phyloP scores from a whole-genome alignment of 441 rosid genomes.

The Francoa sonchifolia region DNA sequence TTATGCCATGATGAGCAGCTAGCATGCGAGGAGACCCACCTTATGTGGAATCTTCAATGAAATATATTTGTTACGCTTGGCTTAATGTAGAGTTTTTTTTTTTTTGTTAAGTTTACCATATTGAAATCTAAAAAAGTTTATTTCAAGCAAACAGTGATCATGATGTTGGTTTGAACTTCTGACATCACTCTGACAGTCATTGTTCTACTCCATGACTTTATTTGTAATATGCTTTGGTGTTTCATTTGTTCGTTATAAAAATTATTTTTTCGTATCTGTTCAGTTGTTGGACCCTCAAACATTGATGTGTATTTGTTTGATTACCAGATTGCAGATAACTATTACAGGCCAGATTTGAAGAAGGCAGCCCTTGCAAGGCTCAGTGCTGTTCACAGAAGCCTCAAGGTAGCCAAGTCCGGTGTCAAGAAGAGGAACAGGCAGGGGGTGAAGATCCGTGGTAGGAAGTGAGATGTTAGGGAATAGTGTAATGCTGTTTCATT shows the following conservation, averaged over 20 bases:
- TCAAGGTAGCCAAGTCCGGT: conserved; percentile 73
- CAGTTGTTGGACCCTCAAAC: no score
- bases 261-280: no score
- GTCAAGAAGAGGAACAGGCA: conserved; percentile 85
- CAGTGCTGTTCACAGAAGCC: conserved; percentile 59
- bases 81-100: no score
- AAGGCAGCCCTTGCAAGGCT: conserved; percentile 88
- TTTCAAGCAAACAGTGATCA: no score
- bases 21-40: conserved; percentile 26
- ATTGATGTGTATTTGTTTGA: no score
- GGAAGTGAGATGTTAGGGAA: conserved; percentile 20
- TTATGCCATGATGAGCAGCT: conserved; percentile 30
- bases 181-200: no score
- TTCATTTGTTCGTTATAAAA: no score
- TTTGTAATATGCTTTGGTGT: no score
- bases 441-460: conserved; percentile 19
- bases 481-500: not conserved
- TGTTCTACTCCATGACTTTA: no score
- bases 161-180: no score
- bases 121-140: no score
- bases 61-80: conserved; percentile 14
- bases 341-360: conserved; percentile 83
- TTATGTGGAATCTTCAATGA: conserved; percentile 7
- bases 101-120: no score
- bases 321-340: conserved; percentile 59